A percentile compares a stretch with the other conserved stretches of the same genome.
Conservation (phyloP, 768 basidiomycete genomes). For the Pleurotus pulmonarius region DNA sequence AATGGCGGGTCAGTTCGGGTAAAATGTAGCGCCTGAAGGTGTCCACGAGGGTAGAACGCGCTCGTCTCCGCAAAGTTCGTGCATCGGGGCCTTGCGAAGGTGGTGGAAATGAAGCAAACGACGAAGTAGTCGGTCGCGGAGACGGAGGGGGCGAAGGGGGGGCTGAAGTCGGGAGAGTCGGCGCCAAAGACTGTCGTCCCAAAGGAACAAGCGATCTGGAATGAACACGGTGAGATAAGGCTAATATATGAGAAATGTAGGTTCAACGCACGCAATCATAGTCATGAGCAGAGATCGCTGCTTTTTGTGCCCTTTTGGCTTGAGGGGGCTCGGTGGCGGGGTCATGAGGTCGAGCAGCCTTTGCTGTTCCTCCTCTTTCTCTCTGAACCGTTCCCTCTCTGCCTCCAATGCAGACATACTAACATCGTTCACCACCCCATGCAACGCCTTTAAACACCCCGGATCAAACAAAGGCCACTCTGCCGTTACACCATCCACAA, state of each 20-base stretch:
- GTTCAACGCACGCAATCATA: constrained; percentile 50
- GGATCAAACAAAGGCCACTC: constrained; percentile 40
- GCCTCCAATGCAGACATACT: constrained; percentile 41
- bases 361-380: constrained; percentile 25
- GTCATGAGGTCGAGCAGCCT: constrained; percentile 13
- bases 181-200: constrained; percentile 25
- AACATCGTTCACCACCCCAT: constrained; percentile 51
- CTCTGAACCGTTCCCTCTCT: constrained; percentile 29
- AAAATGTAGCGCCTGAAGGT: constrained; percentile 60
- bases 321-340: constrained; percentile 24
- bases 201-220: constrained; percentile 22
- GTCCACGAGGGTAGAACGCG: constrained; percentile 66
- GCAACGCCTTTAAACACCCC: constrained; percentile 41
- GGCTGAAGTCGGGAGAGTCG: constrained; percentile 24
- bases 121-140: constrained; percentile 23
- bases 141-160: constrained; percentile 25
- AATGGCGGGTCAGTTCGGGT: constrained; percentile 41
- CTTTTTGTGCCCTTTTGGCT: constrained; percentile 55
- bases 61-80: constrained; percentile 51
- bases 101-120: constrained; percentile 6
- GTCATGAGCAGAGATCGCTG: constrained; percentile 70
- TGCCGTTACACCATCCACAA: constrained; percentile 52
- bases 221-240: constrained; percentile 13
- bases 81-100: constrained; percentile 25
- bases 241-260: neutral